Evolutionary conservation across 2,329 filamentous ascomycete species (phyloP).

Genomic region (Colletotrichum chrysophilum): DNA sequence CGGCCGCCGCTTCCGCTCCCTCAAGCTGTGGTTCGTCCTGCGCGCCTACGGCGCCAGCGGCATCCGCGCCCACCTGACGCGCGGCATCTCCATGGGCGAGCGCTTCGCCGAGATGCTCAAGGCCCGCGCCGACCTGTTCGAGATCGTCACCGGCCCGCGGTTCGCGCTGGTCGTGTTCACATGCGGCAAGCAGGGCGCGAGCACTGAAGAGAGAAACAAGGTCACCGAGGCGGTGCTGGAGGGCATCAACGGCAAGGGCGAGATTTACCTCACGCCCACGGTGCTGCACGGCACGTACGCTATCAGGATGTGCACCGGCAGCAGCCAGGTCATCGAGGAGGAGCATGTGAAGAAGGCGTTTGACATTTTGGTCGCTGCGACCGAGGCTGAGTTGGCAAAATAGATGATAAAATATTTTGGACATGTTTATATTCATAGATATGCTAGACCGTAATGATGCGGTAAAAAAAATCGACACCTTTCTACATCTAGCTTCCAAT

Average conservation of each 20-base stretch:
- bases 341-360: slow-evolving; percentile 76
- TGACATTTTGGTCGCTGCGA: slow-evolving; percentile 69
- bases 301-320: slow-evolving; percentile 79
- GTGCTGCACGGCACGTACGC: slow-evolving; percentile 76
- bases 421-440: not conserved
- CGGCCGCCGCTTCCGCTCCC: slow-evolving; percentile 81
- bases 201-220: slow-evolving; percentile 62
- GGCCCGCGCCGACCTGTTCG: slow-evolving; percentile 71
- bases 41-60: slow-evolving; percentile 81
- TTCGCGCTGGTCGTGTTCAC: slow-evolving; percentile 84
- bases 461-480: not conserved
- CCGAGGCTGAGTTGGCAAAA: slow-evolving; percentile 57
- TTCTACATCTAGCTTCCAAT: not conserved
- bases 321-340: slow-evolving; percentile 72
- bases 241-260: slow-evolving; percentile 72
- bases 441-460: not conserved
- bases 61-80: slow-evolving; percentile 74
- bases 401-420: not conserved
- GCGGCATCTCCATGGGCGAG: slow-evolving; percentile 73
- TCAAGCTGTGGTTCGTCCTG: slow-evolving; percentile 97
- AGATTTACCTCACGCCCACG: slow-evolving; percentile 83
- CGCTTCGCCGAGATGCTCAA: slow-evolving; percentile 68
- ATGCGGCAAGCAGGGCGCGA: slow-evolving; percentile 43
- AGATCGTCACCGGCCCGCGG: slow-evolving; percentile 73
- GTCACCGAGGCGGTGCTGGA: slow-evolving; percentile 80